These are phyloP conservation scores for Arxiozyma telluris DNA, from an alignment of 1,139 yeast species.

Conservation along the genomic window DNA sequence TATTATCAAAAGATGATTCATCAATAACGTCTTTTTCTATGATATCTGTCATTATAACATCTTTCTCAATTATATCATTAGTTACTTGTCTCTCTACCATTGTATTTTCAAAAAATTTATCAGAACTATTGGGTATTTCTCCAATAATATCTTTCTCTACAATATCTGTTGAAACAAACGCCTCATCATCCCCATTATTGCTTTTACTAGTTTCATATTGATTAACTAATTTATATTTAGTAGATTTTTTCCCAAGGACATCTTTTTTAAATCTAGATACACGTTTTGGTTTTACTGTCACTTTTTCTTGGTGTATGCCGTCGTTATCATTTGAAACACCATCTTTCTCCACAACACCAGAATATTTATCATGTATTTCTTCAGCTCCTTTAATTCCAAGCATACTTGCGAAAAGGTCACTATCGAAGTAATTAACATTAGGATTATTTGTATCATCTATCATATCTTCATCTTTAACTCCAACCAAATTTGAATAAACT, in stretches of 20 bases:
- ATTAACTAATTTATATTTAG: background rate
- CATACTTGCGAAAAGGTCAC: slow-evolving; percentile 27
- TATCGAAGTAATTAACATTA: slow-evolving; percentile 22
- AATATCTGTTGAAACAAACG: background rate
- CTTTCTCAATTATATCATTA: background rate
- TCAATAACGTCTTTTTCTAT: background rate
- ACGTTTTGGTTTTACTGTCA: slow-evolving; percentile 13
- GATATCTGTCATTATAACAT: background rate
- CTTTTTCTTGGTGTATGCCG: slow-evolving; percentile 5
- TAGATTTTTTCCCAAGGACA: slow-evolving; percentile 3
- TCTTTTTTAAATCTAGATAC: slow-evolving; percentile 27
- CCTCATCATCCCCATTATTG: background rate
- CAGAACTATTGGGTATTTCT: background rate
- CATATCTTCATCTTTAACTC: slow-evolving; percentile 12
- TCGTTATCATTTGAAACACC: slow-evolving; percentile 7
- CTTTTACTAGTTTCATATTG: background rate
- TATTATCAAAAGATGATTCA: background rate
- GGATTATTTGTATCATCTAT: slow-evolving; percentile 12
- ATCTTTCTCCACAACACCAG: slow-evolving; percentile 6
- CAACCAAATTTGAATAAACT: slow-evolving; percentile 1
- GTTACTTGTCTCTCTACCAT: background rate
- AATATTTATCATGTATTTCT: slow-evolving; percentile 25
- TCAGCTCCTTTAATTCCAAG: slow-evolving; percentile 28
- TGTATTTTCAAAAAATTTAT: slow-evolving; percentile 2
- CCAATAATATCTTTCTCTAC: slow-evolving; percentile 3